Evolutionary conservation across 129 eudicot genomes (phyloP), one percentile per base, ranked within the genome.

Genomic region (Ambrosia trifida): DNA sequence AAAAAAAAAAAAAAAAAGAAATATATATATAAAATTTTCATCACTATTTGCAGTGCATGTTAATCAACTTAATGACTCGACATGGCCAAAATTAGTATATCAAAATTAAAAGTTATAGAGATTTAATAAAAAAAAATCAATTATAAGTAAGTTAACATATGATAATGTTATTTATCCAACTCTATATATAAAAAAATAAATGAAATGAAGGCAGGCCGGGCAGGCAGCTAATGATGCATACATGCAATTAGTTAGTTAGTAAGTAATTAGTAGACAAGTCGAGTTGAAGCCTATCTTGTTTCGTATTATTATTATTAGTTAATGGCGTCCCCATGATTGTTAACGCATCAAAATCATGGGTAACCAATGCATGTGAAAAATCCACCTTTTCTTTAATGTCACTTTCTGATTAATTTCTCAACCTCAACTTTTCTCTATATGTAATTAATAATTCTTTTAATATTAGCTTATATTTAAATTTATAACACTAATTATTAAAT

Each of bases 321-420:
- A 57, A 35, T 58, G 74, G 61, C 69, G 80, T 68, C 74, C 68
- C 74, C 18, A 67, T 57, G 41, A 76, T 57, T 33, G 80, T 67
- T 76, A 67, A 76, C 28, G 51, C 80, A 76, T 57, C 74, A 31
- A 57, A 67, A 57, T 76, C 74, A 56, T 44, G 74, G 66, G 74
- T 56, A 41, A 47, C 79, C 47, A 56, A 18, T 66, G 20, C 73
- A 76, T 33, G 74, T 67, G 74, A 68, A 66, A 66, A 53, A 38
- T 75, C 9, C 3, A 9, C 53, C 47, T 50, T 74, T 75, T 54
- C 67, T 54, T 74, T 74, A n/a, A 53, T 5, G 38, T 65, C 67
- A 38, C 54, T 53, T 52, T 63, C 64, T 64, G 46, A 18, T 62
- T 18, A 40, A 8, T 40, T 40, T 40, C 44, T 40, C 2, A 38